Evolutionary conservation across 345 rosid species (phyloP).

Genomic region (Psidium guajava): DNA sequence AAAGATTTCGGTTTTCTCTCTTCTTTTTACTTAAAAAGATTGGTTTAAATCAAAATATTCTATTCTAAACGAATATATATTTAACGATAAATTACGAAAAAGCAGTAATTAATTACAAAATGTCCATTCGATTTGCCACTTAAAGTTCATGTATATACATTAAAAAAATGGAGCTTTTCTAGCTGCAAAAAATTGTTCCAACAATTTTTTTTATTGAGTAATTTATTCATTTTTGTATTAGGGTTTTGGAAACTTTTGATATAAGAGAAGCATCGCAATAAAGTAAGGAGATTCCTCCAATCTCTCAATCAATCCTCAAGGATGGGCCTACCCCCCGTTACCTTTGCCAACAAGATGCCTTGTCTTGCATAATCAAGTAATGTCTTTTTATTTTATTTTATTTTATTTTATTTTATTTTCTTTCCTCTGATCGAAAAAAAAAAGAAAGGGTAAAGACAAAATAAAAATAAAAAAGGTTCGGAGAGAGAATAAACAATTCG

Average conservation of each 20-base stretch:
- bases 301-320: neutral
- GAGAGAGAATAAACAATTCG: neutral
- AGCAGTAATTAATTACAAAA: neutral
- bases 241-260: neutral
- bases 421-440: neutral
- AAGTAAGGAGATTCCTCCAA: neutral
- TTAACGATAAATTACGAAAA: neutral
- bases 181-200: neutral
- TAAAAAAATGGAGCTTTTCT: neutral
- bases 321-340: neutral
- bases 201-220: neutral
- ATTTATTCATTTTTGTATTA: neutral
- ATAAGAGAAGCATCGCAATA: neutral
- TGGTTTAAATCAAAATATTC: neutral
- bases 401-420: too few species aligned
- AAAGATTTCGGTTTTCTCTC: neutral
- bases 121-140: neutral
- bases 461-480: neutral
- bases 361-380: neutral
- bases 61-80: neutral
- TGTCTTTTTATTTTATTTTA: neutral
- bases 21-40: neutral
- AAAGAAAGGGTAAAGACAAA: too few species aligned
- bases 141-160: neutral
- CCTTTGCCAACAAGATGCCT: neutral